Evolutionary conservation across 345 rosid species (phyloP).

Genomic region (Eucalyptus viminalis): DNA sequence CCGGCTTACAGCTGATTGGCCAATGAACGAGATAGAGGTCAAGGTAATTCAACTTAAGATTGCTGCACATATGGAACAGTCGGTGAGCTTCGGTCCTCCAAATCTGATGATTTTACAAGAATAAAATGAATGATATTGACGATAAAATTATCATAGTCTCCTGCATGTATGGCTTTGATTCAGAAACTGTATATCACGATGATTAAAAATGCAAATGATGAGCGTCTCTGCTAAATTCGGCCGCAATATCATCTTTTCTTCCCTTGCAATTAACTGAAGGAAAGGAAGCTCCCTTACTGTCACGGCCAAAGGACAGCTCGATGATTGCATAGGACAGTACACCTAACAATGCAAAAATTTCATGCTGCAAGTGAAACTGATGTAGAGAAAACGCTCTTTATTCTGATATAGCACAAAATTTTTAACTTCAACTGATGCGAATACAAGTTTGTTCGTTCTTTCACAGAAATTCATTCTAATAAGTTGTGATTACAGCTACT

Average conservation of each 20-base stretch:
- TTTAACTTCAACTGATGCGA: neutral
- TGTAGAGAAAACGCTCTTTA: neutral
- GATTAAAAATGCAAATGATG: too few species aligned
- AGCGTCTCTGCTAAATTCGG: neutral
- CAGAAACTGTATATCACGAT: neutral
- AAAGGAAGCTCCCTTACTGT: neutral
- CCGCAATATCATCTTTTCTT: neutral
- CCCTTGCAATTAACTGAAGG: neutral
- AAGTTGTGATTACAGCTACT: neutral
- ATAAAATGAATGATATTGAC: neutral
- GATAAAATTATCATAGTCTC: neutral
- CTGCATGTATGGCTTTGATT: neutral
- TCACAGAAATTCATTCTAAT: neutral
- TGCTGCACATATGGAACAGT: constrained; percentile 9
- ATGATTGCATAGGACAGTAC: neutral
- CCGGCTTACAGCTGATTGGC: constrained; percentile 68
- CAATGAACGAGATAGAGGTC: constrained; percentile 73
- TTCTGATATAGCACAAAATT: too few species aligned
- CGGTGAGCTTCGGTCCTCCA: neutral
- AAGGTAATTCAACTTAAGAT: constrained; percentile 53
- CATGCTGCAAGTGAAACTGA: neutral
- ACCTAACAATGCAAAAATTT: too few species aligned
- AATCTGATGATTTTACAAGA: neutral
- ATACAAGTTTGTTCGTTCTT: neutral
- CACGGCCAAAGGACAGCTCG: neutral